Evolutionary conservation across 768 basidiomycete genomes (phyloP), one percentile per base, ranked within the genome.

Genomic region (Jaapia argillacea): DNA sequence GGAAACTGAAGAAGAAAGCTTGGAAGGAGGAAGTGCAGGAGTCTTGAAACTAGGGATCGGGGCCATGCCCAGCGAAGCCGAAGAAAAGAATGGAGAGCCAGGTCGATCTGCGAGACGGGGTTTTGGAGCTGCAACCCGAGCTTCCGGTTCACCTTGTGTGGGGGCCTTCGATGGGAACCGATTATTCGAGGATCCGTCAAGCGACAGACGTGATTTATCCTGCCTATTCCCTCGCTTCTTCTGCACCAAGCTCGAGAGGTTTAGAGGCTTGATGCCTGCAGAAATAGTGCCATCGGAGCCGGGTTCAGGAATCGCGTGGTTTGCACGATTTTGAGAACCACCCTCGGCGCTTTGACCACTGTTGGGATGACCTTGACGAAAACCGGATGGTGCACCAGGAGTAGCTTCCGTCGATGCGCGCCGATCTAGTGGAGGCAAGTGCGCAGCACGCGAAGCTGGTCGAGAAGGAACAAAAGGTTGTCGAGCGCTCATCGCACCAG

Each of bases 401-500:
- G n/a, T n/a, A n/a, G n/a, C n/a, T n/a, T n/a, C n/a, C n/a, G n/a
- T n/a, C n/a, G n/a, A n/a, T n/a, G n/a, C n/a, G n/a, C n/a, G n/a
- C n/a, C n/a, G n/a, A n/a, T n/a, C n/a, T n/a, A n/a, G n/a, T n/a
- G n/a, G n/a, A n/a, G n/a, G n/a, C n/a, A n/a, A 26, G 24, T 20
- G 6, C 1, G 23, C 33, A n/a, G 24, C 33, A 25, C 42, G 47
- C 7, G 49, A 48, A n/a, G 44, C 40, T 1, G 49, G 42, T 5
- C 44, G 48, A 27, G 51, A 50, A 33, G 56, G 56, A 6, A 56
- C 45, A 45, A 58, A 58, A 3, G 56, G 56, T 2, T 51, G 44
- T 7, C 56, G 42, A 35, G 56, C 56, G 42, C 56, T 58, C 56
- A 56, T 58, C 24, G 22, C n/a, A n/a, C n/a, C n/a, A n/a, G n/a